Evolutionary conservation across 495 filamentous ascomycete species (phyloP), one percentile per base, ranked within the genome.

Genomic region (Daldinia bambusicola): DNA sequence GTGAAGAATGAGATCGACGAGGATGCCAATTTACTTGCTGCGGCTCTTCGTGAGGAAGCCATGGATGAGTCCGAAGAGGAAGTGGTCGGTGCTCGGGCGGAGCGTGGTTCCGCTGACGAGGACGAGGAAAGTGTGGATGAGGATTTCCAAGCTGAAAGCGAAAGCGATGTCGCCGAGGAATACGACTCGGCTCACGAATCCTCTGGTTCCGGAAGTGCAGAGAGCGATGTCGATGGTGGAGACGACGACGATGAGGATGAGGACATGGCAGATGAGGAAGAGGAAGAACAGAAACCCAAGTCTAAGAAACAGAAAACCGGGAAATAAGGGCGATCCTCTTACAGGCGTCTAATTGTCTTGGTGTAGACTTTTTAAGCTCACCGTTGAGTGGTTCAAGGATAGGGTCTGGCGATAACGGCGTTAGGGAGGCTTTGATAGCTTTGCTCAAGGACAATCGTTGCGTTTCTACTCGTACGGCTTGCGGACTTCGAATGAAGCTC

Each of bases 121-220:
- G 96, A 99, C 74, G 91, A 93, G 73, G 95, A 98, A 80, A 93
- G 90, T 67, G 85, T 93, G 20, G 96, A 99, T 72, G 96, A 99
- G 74, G 96, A 99, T 80, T 99, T 99, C 87, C 88, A 91, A 66
- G 91, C 90, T 16, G 92, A 94, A 51, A 91, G 89, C 1, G 96
- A 99, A 67, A 94, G 91, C 18, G 96, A 99, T 67, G 93, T 97
- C 0, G 96, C 94, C 1, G 96, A 99, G 81, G 96, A 99, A 78
- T 99, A 89, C 69, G 96, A 99, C 80, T 92, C 89, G 50, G 89
- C 86, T 32, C 95, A 97, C 74, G 91, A 95, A 79, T 97, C 92
- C 75, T 92, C 89, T 61, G 93, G 92, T 0, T 88, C 87, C 22
- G 88, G 86, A 56, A 86, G 83, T 48, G 89, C 80, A n/a, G 91